phyloP scores from a whole-genome alignment of 495 filamentous ascomycete species.

The Podospora conica region DNA sequence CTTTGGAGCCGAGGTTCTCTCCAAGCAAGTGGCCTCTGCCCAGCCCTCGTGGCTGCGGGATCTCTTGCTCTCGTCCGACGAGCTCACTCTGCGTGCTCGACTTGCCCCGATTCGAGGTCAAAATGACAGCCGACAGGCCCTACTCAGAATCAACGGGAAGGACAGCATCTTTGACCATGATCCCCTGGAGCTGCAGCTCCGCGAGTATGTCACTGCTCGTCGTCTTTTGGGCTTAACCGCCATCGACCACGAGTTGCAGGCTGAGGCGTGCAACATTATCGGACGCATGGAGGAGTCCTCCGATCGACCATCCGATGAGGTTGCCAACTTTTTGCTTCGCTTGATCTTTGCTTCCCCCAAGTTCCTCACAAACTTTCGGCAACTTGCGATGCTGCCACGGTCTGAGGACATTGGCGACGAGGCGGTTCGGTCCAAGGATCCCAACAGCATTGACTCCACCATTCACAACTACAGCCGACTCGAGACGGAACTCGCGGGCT shows the following conservation, averaged over 20 bases:
- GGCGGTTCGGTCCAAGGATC: conserved; percentile 42
- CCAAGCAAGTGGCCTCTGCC: conserved; percentile 20
- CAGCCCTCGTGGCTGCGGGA: conserved; percentile 49
- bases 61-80: conserved; percentile 40
- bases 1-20: conserved; percentile 33
- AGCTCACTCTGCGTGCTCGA: conserved; percentile 28
- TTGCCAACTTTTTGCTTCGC: conserved; percentile 45
- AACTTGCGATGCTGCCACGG: conserved; percentile 43
- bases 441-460: conserved; percentile 45
- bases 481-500: conserved; percentile 52
- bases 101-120: conserved; percentile 31
- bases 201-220: conserved; percentile 43
- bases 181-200: conserved; percentile 42
- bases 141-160: conserved; percentile 43
- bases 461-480: conserved; percentile 51
- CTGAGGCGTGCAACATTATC: conserved; percentile 46
- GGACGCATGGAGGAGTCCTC: conserved; percentile 43
- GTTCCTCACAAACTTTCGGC: conserved; percentile 46
- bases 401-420: conserved; percentile 43
- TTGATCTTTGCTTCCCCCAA: conserved; percentile 34
- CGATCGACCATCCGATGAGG: conserved; percentile 35
- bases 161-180: conserved; percentile 43
- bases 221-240: conserved; percentile 47
- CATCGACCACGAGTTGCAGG: conserved; percentile 48
- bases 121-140: conserved; percentile 28